A percentile compares a stretch with the other conserved stretches of the same genome.
These are phyloP conservation scores for Leucosporidium creatinivorum DNA, from an alignment of 768 basidiomycete genomes.

Conservation along the genomic window DNA sequence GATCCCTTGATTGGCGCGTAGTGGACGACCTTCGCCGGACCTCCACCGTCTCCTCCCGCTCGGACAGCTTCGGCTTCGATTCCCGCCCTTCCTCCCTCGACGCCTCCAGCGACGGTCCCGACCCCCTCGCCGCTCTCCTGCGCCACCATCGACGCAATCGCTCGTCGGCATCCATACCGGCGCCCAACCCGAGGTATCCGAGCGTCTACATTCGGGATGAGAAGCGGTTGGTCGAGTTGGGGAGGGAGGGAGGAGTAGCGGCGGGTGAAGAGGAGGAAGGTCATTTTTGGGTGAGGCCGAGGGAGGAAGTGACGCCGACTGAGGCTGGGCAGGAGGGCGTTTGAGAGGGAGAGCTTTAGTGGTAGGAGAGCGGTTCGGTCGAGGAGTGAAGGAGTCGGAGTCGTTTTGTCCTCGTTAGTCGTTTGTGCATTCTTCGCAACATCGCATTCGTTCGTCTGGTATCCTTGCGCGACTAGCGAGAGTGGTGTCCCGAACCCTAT, in stretches of 20 bases:
- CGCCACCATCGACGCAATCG: conserved; percentile 17
- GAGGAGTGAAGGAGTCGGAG: conserved; percentile 2
- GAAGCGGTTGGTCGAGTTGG: conserved; percentile 15
- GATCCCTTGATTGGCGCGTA: conserved; percentile 23
- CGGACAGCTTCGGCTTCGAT: conserved; percentile 18
- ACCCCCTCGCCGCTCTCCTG: neutral
- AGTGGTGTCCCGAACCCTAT: no score
- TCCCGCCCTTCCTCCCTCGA: conserved; percentile 19
- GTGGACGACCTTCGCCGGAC: conserved; percentile 19
- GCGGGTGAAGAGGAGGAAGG: conserved; percentile 1
- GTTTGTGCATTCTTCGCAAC: neutral
- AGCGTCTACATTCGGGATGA: conserved; percentile 27
- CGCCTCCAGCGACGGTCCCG: neutral
- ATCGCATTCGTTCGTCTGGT: no score
- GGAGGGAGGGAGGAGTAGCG: conserved; percentile 20
- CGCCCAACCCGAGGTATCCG: conserved; percentile 10
- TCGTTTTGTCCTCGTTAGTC: conserved; percentile 5
- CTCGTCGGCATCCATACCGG: conserved; percentile 6
- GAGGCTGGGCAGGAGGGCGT: no score
- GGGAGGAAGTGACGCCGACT: no score
- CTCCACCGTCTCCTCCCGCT: conserved; percentile 11
- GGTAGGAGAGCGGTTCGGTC: neutral
- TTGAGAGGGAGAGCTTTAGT: no score
- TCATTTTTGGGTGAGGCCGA: no score
- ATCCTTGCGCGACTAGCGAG: no score